These are phyloP conservation scores for Melocanna baccifera DNA, from an alignment of 176 grass and related monocot species.

Conservation along the genomic window DNA sequence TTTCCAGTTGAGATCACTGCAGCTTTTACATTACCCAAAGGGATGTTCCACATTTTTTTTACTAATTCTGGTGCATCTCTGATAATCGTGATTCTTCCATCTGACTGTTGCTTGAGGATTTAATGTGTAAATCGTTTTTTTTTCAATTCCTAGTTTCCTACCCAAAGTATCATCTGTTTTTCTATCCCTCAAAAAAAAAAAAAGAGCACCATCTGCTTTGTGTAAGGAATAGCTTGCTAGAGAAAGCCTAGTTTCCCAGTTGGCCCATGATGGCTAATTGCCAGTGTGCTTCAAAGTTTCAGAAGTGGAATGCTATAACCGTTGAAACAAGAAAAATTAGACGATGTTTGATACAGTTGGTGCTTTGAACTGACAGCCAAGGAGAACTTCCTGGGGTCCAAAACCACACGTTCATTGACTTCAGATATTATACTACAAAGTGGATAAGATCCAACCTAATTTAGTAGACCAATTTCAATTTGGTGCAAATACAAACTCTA, in stretches of 20 bases:
- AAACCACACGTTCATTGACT: background rate
- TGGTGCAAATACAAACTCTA: background rate
- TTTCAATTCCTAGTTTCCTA: background rate
- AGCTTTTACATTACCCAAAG: background rate
- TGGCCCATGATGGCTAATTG: no score
- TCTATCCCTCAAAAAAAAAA: background rate
- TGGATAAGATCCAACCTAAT: background rate
- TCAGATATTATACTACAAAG: background rate
- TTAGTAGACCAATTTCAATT: background rate
- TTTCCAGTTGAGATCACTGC: background rate
- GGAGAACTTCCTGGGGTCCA: background rate
- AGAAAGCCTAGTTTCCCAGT: no score
- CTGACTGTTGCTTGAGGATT: background rate
- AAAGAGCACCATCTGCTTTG: background rate
- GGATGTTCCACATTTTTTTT: background rate
- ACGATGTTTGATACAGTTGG: no score
- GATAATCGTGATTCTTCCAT: background rate
- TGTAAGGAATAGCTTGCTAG: background rate
- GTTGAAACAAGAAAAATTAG: no score
- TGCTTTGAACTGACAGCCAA: no score
- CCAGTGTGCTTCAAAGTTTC: no score
- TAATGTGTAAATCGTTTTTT: background rate
- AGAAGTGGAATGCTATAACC: no score
- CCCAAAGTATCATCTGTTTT: background rate
- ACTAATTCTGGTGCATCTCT: background rate